Evolutionary conservation across 495 filamentous ascomycete genomes (phyloP), one percentile per base, ranked within the genome.

Genomic region (Hyaloscypha variabilis): DNA sequence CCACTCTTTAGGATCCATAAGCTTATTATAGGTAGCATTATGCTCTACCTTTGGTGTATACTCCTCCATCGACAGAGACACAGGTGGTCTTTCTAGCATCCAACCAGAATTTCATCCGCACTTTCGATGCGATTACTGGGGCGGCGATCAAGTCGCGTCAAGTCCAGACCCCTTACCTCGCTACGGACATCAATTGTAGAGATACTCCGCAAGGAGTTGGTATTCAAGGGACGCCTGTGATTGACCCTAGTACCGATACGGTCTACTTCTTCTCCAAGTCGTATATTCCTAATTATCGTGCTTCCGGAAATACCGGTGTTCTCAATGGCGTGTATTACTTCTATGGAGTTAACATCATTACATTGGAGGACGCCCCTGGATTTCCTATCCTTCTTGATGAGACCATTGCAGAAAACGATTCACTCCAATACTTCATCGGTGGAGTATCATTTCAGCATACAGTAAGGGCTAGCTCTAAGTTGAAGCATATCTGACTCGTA

Each of bases 31-130:
- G n/a, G n/a, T n/a, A n/a, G n/a, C n/a, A n/a, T n/a, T 81, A 72
- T 63, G 74, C 80, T 6, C 74, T 79, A 65, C 81, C 81, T 13
- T 72, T 82, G n/a, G 76, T 81, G 19, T 82, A 78, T 55, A 83
- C 81, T 1, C 73, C 76, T 23, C 39, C 39, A 26, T n/a, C n/a
- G n/a, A 64, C 67, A 29, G 74, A 74, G n/a, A 60, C 72, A 2
- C 81, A 83, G 71, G 72, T 74, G 26, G 74, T 84, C 52, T 83
- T 79, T 54, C 62, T 80, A 8, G 77, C 79, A 11, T 79, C 82
- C 13, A 76, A 76, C 42, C 73, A 77, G 64, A 85, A 85, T 68
- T 75, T 74, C 57, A 70, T 81, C 23, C 78, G 79, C 67, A 79
- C 74, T 21, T 57, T 85, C n/a, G 74, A 83, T 67, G 79, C 77